Base-by-base conservation (phyloP, 2,329 filamentous ascomycete species). In the Exophiala viscosa region DNA sequence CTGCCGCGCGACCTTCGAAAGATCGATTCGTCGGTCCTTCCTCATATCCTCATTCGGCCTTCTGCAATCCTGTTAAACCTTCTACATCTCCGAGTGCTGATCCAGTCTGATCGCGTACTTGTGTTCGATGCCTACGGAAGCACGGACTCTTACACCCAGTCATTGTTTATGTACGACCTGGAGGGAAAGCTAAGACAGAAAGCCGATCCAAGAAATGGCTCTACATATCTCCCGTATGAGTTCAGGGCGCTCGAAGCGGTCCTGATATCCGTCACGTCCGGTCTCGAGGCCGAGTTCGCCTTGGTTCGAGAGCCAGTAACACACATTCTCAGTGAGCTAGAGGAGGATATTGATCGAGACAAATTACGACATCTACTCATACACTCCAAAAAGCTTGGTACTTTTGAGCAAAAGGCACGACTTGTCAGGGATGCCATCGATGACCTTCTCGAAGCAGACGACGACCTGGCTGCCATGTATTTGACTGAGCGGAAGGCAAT, bases 101-200 rank as follows among this genome's bases (percentile, higher is more conserved):
- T 99, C 69, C 96, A 96, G 74, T 83, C 91, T 59, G 89, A 99
- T 66, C 87, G 91, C 18, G 90, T 99, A 5, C 82, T 99, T 18
- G 85, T 99, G 4, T 97, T 99, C 68, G 93, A 97, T 65, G 89
- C 93, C 11, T 97, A 96, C 70, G 93, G 93, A 28, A 93, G 90
- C 36, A 91, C 90, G 54, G 90, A 95, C 62, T 95, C 90, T 0
- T 96, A 96, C 65, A 90, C 92, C 31, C 93, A 97, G 69, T 96
- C 90, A 3, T 83, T 93, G 11, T 99, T 99, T 73, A 95, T 99
- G 83, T 96, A 97, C 71, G 93, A 97, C 66, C 75, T 99, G 15
- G 90, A 97, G 69, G 89, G 89, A 10, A 96, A 95, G 67, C 76
- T 99, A 40, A 86, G 89, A 58, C 90, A 96, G 66, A 92, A 90